Percentiles rank a stretch among this genome's conserved stretches.
phyloP scores from a whole-genome alignment of 768 basidiomycete genomes.

The Suillus hirtellus region DNA sequence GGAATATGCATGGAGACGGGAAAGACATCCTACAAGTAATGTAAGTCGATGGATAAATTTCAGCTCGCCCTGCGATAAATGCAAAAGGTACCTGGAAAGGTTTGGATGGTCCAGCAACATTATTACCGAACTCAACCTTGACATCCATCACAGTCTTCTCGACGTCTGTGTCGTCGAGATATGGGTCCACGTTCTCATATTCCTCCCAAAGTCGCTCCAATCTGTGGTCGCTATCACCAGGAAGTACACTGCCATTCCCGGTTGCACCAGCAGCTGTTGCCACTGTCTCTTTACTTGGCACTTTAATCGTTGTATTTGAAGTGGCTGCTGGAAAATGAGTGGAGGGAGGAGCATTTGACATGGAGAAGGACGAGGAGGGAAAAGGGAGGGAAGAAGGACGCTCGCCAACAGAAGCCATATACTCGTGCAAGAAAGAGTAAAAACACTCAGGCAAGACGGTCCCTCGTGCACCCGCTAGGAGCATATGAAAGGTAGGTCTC shows the following conservation, averaged over 20 bases:
- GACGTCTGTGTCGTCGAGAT: conserved; percentile 48
- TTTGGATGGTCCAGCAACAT: conserved; percentile 42
- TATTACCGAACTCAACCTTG: conserved; percentile 50
- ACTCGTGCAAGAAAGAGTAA: conserved; percentile 93
- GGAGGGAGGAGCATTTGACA: conserved; percentile 27
- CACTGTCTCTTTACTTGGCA: conserved; percentile 17
- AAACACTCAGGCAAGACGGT: conserved; percentile 89
- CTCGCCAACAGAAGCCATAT: conserved; percentile 79
- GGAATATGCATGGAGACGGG: conserved; percentile 73
- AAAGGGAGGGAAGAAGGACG: conserved; percentile 50
- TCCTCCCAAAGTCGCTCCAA: conserved; percentile 86
- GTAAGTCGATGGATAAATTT: conserved; percentile 6
- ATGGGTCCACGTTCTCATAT: conserved; percentile 79
- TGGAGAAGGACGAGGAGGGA: conserved; percentile 35
- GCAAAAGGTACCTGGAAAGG: conserved; percentile 56
- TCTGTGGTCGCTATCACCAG: conserved; percentile 82
- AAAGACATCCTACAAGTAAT: conserved; percentile 59
- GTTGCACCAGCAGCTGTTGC: conserved; percentile 22
- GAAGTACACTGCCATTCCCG: conserved; percentile 41
- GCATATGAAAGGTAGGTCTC: conserved; percentile 79
- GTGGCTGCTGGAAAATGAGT: conserved; percentile 34
- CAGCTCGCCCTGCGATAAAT: too few species aligned
- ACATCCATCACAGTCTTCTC: conserved; percentile 54
- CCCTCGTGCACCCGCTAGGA: conserved; percentile 74
- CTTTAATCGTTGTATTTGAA: conserved; percentile 33